Conservation (phyloP, 1,139 yeast genomes). For the Pichia sp. region DNA sequence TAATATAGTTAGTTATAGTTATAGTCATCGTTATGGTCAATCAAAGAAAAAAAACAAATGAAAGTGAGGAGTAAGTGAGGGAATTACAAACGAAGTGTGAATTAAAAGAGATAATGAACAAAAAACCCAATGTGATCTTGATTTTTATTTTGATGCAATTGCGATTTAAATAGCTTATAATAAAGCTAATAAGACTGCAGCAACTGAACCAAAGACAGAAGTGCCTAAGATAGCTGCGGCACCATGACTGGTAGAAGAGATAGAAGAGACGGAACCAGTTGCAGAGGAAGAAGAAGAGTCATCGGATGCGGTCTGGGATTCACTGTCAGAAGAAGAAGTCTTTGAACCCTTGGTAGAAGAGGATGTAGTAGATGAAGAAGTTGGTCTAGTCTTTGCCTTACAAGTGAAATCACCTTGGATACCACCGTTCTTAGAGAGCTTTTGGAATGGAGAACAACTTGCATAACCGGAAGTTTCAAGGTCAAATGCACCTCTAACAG, state of each 20-base stretch:
- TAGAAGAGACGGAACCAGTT: constrained; percentile 12
- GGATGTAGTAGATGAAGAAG: constrained; percentile 36
- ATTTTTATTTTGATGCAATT: neutral
- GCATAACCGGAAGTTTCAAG: constrained; percentile 73
- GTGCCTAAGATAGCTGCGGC: constrained; percentile 30
- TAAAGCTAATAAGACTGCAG: constrained; percentile 58
- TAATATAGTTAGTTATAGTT: constrained; percentile 2
- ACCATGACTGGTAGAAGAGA: constrained; percentile 19
- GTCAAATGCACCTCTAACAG: constrained; percentile 88
- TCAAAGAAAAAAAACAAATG: neutral
- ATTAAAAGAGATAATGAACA: neutral
- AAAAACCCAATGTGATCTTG: neutral
- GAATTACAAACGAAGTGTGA: constrained; percentile 1
- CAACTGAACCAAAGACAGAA: constrained; percentile 50
- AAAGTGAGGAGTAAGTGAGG: constrained; percentile 2
- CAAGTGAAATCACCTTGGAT: constrained; percentile 89
- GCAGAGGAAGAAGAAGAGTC: constrained; percentile 19
- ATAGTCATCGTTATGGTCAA: constrained; percentile 6
- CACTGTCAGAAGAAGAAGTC: neutral
- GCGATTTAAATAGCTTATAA: constrained; percentile 35
- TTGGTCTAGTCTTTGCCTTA: constrained; percentile 38
- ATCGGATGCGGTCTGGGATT: constrained; percentile 25
- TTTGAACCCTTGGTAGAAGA: constrained; percentile 26
- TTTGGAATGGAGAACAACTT: constrained; percentile 72
- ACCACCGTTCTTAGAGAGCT: constrained; percentile 61